Evolutionary conservation across 202 grass and related monocot genomes (phyloP).

Genomic region (Bolboschoenoplectus hybrid): DNA sequence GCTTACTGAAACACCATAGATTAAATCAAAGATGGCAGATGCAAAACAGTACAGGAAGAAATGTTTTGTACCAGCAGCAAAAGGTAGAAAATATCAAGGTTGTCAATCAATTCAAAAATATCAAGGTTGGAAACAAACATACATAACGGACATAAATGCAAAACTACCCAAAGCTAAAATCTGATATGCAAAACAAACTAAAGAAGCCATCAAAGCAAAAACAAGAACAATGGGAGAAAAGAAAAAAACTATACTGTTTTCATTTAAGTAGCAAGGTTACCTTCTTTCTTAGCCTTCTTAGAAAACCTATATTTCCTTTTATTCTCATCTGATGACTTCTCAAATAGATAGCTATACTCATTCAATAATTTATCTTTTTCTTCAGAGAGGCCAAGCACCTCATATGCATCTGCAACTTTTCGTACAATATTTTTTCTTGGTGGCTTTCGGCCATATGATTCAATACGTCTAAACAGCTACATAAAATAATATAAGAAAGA

Average conservation of each 20-base stretch:
- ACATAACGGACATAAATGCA: background rate
- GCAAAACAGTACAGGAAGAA: background rate
- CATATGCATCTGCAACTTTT: slow-evolving; percentile 84
- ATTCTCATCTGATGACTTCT: slow-evolving; percentile 45
- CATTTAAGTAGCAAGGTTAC: slow-evolving; percentile 30
- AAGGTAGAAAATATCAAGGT: too few species aligned
- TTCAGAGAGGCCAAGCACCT: slow-evolving; percentile 72
- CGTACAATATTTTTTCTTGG: slow-evolving; percentile 62
- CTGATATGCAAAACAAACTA: background rate
- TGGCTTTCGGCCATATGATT: slow-evolving; percentile 71
- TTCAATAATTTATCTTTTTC: slow-evolving; percentile 69
- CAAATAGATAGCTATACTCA: slow-evolving; percentile 71
- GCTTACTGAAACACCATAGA: background rate
- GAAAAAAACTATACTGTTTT: background rate
- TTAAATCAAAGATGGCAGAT: slow-evolving; percentile 13
- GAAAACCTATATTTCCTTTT: slow-evolving; percentile 45
- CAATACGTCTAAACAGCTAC: slow-evolving; percentile 74
- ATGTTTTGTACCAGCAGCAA: background rate
- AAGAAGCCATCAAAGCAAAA: background rate
- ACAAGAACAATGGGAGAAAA: background rate
- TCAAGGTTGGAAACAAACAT: background rate
- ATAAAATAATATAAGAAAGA: slow-evolving; percentile 35
- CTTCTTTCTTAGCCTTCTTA: slow-evolving; percentile 37
- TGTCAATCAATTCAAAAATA: background rate
- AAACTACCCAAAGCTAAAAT: slow-evolving; percentile 8